These are phyloP conservation scores for Phylloporus arenicola DNA, from an alignment of 768 basidiomycete species.

Conservation along the genomic window DNA sequence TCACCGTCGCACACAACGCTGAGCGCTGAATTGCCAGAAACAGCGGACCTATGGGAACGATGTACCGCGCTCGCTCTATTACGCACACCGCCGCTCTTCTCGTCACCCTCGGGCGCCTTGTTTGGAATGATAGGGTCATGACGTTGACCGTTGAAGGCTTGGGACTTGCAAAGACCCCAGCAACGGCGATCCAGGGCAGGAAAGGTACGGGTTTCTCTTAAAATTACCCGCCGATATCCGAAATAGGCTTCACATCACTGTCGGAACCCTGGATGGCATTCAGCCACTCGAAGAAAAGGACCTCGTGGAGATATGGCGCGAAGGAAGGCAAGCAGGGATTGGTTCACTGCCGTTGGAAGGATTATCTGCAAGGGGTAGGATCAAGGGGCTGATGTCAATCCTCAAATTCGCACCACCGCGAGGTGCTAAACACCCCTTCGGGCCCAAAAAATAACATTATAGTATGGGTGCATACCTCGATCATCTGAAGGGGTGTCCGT, in stretches of 20 bases:
- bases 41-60: constrained; percentile 40
- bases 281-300: constrained; percentile 63
- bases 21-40: constrained; percentile 31
- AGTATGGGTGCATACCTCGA: too few species aligned
- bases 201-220: constrained; percentile 44
- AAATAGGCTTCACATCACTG: constrained; percentile 73
- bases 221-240: constrained; percentile 43
- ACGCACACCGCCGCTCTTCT: constrained; percentile 47
- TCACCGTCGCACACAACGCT: constrained; percentile 82
- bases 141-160: constrained; percentile 67
- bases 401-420: too few species aligned
- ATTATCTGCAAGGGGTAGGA: constrained; percentile 25
- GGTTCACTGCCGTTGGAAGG: constrained; percentile 28
- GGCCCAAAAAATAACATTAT: too few species aligned
- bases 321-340: constrained; percentile 29
- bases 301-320: constrained; percentile 54
- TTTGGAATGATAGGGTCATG: constrained; percentile 82
- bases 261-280: constrained; percentile 63
- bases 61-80: constrained; percentile 15
- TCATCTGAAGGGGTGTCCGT: too few species aligned
- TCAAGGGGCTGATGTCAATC: constrained; percentile 21
- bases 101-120: constrained; percentile 50
- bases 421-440: too few species aligned
- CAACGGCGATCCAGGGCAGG: constrained; percentile 28
- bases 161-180: constrained; percentile 29